A percentile compares a stretch with the other conserved stretches of the same genome.
Evolutionary conservation across 1,139 yeast genomes (phyloP).

Genomic region (Candida tetrigidarum): DNA sequence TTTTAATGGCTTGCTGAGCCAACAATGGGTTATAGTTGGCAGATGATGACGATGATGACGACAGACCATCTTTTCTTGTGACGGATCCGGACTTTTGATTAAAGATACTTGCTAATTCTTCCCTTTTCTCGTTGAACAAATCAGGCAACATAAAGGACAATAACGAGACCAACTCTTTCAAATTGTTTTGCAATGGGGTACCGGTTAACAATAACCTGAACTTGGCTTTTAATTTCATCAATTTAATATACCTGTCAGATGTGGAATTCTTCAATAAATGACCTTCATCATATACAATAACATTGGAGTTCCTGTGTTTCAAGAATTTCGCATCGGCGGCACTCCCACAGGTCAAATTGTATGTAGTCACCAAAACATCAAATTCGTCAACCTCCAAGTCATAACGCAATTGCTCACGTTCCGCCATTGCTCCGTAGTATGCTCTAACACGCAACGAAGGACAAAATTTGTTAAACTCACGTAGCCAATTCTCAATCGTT

Average conservation of each 20-base stretch:
- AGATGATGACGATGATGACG: conserved; percentile 19
- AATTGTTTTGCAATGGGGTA: conserved; percentile 93
- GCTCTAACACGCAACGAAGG: conserved; percentile 86
- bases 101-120: conserved; percentile 80
- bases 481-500: conserved; percentile 94
- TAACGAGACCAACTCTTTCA: conserved; percentile 86
- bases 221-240: conserved; percentile 80
- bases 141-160: conserved; percentile 89
- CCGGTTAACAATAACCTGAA: conserved; percentile 91
- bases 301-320: conserved; percentile 75
- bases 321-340: conserved; percentile 82
- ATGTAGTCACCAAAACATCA: conserved; percentile 94
- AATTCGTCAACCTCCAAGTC: conserved; percentile 60
- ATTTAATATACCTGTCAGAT: conserved; percentile 82
- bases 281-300: conserved; percentile 95
- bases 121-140: conserved; percentile 78
- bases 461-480: conserved; percentile 90
- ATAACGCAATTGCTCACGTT: conserved; percentile 82
- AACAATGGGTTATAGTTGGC: conserved; percentile 74
- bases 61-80: conserved; percentile 26
- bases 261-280: conserved; percentile 92
- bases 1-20: conserved; percentile 87
- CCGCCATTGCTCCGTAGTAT: conserved; percentile 86
- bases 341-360: conserved; percentile 87
- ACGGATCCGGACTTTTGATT: conserved; percentile 66